Evolutionary conservation across 768 basidiomycete genomes (phyloP), one percentile per base, ranked within the genome.

Genomic region (Suillus subluteus): DNA sequence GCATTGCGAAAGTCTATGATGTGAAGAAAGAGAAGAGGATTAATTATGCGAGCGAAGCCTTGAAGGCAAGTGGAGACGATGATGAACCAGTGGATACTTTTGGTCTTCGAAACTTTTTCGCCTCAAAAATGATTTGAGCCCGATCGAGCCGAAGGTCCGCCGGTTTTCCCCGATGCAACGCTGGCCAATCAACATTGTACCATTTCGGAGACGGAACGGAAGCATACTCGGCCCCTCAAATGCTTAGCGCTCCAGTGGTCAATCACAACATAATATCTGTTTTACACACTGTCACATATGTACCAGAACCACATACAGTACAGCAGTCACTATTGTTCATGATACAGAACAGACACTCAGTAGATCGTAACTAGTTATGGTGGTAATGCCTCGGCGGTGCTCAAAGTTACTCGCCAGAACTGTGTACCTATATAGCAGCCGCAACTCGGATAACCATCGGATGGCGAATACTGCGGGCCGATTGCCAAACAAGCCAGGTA

Each of bases 401-500:
- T 26, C 58, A 38, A 40, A 40, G 37, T 37, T 37, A 58, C 35
- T 7, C n/a, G 58, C 37, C n/a, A 26, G 8, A 23, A 40, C 38
- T 59, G 6, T 6, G 50, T 52, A 6, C 23, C 6, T 30, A 59
- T 26, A 23, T 26, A 16, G 59, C 26, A 12, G 59, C 12, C 43
- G 59, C 41, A 61, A 65, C 64, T 65, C 76, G 72, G 58, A 76
- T 65, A 40, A 74, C 63, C 71, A 77, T 67, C 23, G 76, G 76
- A 41, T 77, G 75, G 65, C 67, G 75, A 40, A 76, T 68, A 65
- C 78, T 78, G 66, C 81, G 80, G 56, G 81, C 80, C 30, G 86
- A 85, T 63, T 81, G 81, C 84, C 83, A 86, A 59, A 82, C 83
- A 30, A 87, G 71, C 84, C 86, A 88, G 62, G 80, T 71, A 62